These are phyloP conservation scores for Yamadazyma pseudoaaseri DNA, from an alignment of 1,139 yeast species.

Conservation along the genomic window DNA sequence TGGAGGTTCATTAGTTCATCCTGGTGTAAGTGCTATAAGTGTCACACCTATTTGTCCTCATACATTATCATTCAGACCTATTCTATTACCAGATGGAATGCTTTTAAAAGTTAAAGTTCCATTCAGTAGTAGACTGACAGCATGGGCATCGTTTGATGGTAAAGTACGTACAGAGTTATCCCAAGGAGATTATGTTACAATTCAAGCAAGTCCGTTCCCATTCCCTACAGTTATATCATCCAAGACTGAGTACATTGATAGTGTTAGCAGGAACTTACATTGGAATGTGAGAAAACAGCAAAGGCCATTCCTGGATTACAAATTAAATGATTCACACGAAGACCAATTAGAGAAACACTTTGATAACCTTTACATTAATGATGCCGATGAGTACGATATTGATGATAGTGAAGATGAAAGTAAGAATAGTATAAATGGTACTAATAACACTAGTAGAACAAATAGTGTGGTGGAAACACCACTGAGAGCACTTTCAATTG, in stretches of 20 bases:
- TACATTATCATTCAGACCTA: conserved; percentile 83
- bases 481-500: neutral
- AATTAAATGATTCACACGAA: conserved; percentile 15
- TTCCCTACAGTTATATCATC: conserved; percentile 82
- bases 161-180: conserved; percentile 67
- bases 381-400: conserved; percentile 16
- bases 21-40: conserved; percentile 84
- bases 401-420: conserved; percentile 25
- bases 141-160: conserved; percentile 93
- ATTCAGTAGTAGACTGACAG: conserved; percentile 63
- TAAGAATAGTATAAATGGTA: neutral
- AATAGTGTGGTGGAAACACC: neutral
- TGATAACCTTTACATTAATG: conserved; percentile 15
- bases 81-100: conserved; percentile 84
- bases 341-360: conserved; percentile 15
- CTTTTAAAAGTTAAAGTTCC: conserved; percentile 75
- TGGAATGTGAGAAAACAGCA: conserved; percentile 88
- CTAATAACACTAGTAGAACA: neutral
- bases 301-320: conserved; percentile 53
- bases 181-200: conserved; percentile 74
- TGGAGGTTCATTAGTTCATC: conserved; percentile 88
- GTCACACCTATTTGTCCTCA: conserved; percentile 95
- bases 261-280: conserved; percentile 77
- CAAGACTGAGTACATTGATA: conserved; percentile 76
- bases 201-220: conserved; percentile 77